These are phyloP conservation scores for Mycena vitilis DNA, from an alignment of 768 basidiomycete genomes.

Conservation along the genomic window DNA sequence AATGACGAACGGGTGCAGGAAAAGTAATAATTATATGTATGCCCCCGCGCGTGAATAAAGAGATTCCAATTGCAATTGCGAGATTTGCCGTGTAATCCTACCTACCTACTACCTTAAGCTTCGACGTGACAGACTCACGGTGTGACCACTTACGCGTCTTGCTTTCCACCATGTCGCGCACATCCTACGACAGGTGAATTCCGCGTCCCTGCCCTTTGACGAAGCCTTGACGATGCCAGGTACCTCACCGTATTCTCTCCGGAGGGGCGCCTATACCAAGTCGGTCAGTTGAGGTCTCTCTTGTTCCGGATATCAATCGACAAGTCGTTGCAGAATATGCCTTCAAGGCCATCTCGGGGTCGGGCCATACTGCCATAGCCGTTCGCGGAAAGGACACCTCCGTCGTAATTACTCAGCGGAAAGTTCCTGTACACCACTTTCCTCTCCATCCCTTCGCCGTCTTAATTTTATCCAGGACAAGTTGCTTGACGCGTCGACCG, in stretches of 20 bases:
- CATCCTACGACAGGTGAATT: slow-evolving; percentile 88
- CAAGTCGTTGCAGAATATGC: slow-evolving; percentile 82
- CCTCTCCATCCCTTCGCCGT: slow-evolving; percentile 8
- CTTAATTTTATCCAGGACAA: slow-evolving; percentile 77
- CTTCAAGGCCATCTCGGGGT: slow-evolving; percentile 98
- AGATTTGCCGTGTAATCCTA: neutral
- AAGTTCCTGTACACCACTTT: slow-evolving; percentile 84
- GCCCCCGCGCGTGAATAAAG: neutral
- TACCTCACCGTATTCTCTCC: slow-evolving; percentile 98
- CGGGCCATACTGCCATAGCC: slow-evolving; percentile 93
- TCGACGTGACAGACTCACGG: neutral
- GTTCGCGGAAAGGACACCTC: slow-evolving; percentile 95
- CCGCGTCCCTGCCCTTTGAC: neutral
- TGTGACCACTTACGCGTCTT: slow-evolving; percentile 66
- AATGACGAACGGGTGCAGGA: slow-evolving; percentile 7
- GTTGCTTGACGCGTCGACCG: slow-evolving; percentile 91
- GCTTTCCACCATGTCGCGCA: slow-evolving; percentile 81
- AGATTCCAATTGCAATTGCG: too few relatives aligned
- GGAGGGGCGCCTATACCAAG: slow-evolving; percentile 98
- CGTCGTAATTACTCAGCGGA: slow-evolving; percentile 98
- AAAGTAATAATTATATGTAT: slow-evolving; percentile 21
- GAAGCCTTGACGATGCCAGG: slow-evolving; percentile 50
- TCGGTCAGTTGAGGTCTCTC: slow-evolving; percentile 69
- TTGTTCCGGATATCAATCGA: slow-evolving; percentile 22
- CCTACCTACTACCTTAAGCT: too few relatives aligned